A percentile compares a stretch with the other conserved stretches of the same genome.
These are phyloP conservation scores for Ogataea hybrid DNA, from an alignment of 1,139 yeast genomes.

Conservation along the genomic window DNA sequence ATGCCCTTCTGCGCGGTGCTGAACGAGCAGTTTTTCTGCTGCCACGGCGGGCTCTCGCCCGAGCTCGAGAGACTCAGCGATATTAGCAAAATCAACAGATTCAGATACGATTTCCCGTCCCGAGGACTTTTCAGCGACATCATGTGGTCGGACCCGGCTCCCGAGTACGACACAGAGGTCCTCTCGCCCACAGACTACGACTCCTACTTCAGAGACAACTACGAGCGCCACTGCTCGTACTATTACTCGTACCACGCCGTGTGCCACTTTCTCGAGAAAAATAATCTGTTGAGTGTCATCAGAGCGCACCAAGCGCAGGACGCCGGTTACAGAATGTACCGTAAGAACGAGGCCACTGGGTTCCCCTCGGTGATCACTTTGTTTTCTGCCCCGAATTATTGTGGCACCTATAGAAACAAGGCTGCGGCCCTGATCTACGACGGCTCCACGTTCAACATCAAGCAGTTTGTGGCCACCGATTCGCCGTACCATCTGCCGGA, in stretches of 20 bases:
- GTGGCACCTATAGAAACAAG: constrained; percentile 84
- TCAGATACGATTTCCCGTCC: constrained; percentile 75
- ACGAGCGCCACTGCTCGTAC: constrained; percentile 90
- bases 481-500: constrained; percentile 98
- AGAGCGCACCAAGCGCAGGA: constrained; percentile 95
- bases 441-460: constrained; percentile 87
- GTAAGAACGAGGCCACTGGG: constrained; percentile 78
- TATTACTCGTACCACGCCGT: constrained; percentile 96
- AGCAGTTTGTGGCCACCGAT: constrained; percentile 88
- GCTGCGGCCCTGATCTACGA: constrained; percentile 93
- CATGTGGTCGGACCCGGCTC: constrained; percentile 96
- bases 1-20: constrained; percentile 84
- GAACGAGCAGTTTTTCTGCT: constrained; percentile 72
- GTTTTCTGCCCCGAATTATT: constrained; percentile 95
- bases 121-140: constrained; percentile 94
- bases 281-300: constrained; percentile 73
- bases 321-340: constrained; percentile 87
- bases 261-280: constrained; percentile 66
- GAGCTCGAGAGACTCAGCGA: constrained; percentile 72
- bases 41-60: constrained; percentile 92
- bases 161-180: constrained; percentile 49
- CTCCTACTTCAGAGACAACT: constrained; percentile 69
- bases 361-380: constrained; percentile 92
- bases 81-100: constrained; percentile 67
- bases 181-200: constrained; percentile 49